Percentiles rank a stretch among this genome's conserved stretches.
Conservation (phyloP, 2,329 filamentous ascomycete genomes). For the Polychaeton citri region DNA sequence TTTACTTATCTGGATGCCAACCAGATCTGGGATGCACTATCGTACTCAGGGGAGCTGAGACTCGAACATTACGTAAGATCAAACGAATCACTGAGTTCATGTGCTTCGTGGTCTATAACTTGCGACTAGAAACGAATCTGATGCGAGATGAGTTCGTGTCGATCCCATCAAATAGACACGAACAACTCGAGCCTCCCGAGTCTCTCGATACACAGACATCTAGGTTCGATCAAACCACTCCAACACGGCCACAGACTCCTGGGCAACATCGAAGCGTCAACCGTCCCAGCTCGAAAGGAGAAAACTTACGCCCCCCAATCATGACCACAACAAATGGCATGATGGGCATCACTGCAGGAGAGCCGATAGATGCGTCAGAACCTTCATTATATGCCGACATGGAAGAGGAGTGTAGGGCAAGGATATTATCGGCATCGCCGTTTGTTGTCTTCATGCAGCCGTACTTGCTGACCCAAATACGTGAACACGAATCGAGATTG, state of each 20-base stretch:
- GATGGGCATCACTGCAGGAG: not conserved
- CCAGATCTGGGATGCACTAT: conserved; percentile 91
- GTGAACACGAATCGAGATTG: conserved; percentile 77
- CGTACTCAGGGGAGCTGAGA: conserved; percentile 69
- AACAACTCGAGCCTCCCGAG: conserved; percentile 21
- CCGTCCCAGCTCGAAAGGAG: conserved; percentile 2
- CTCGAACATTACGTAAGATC: conserved; percentile 57
- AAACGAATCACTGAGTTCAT: conserved; percentile 97
- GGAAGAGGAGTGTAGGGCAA: conserved; percentile 84
- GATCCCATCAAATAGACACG: conserved; percentile 44
- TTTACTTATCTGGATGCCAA: conserved; percentile 82
- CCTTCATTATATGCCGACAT: conserved; percentile 91
- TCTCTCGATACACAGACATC: not conserved
- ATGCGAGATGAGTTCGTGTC: conserved; percentile 87
- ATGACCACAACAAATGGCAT: not conserved
- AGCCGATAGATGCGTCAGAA: conserved; percentile 28
- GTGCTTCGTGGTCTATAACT: conserved; percentile 96
- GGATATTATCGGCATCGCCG: conserved; percentile 85
- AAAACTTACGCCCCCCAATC: not conserved
- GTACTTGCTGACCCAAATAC: conserved; percentile 80
- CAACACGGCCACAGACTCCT: not conserved
- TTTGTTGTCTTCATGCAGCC: conserved; percentile 94
- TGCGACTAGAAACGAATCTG: conserved; percentile 87
- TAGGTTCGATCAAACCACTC: not conserved
- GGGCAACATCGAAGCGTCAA: not conserved